Evolutionary conservation across 2,329 filamentous ascomycete genomes (phyloP), one percentile per base, ranked within the genome.

Genomic region (Bipolaris bicolor): DNA sequence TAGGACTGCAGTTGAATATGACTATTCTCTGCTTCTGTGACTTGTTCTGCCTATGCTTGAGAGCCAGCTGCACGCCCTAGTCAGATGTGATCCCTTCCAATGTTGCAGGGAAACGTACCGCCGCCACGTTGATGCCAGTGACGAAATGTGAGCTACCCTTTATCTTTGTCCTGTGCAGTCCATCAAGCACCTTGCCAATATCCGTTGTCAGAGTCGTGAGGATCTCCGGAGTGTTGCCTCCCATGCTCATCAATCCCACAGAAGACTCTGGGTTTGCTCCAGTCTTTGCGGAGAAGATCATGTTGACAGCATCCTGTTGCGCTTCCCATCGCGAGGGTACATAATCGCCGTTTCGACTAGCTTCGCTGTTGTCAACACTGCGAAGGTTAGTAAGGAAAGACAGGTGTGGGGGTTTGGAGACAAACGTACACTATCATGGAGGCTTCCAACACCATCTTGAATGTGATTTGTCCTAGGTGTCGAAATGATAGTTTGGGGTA

Each of bases 171-270:
- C 74, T 61, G 91, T 99, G 72, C 90, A 88, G 80, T 94, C 94
- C 78, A 62, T 96, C 91, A 64, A 98, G 83, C 69, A 99, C 92
- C 82, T 96, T 95, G 78, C 95, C 95, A 74, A 95, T 92, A 78
- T 99, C 96, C 58, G 92, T 94, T 52, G 95, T 98, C 75, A 98
- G 86, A 33, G 95, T 99, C 57, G 95, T 96, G 63, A 99, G 86
- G 64, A 99, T 94, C 80, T 98, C 94, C 47, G 95, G 95, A n/a
- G 92, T 93, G 75, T 91, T 94, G 72, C 94, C 95, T 63, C 92
- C 95, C 94, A 98, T 98, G 80, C 92, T 97, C 93, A 99, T 97
- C 64, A 99, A 83, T 50, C 96, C 95, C 65, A 99, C 95, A 10
- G 93, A 96, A 7, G 94, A 98, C 80, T 99, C 95, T 31, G 95